These are phyloP conservation scores for Acacia melanoxylon DNA, from an alignment of 306 rosid species.

Conservation along the genomic window DNA sequence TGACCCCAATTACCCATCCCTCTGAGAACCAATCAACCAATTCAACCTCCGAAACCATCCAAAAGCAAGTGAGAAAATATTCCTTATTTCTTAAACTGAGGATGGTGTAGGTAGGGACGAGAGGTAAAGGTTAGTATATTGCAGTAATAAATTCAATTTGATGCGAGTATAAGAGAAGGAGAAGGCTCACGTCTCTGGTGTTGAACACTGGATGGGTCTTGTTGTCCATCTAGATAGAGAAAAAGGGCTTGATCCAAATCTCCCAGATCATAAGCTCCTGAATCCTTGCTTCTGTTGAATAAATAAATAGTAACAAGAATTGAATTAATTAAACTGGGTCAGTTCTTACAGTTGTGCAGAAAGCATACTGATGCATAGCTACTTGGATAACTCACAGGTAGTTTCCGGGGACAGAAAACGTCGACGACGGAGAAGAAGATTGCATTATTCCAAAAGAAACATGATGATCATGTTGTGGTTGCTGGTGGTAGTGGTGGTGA, in stretches of 20 bases:
- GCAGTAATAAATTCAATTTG: background rate
- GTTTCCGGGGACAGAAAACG: constrained; percentile 56
- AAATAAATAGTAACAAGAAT: background rate
- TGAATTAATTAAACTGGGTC: background rate
- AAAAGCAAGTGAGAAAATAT: constrained; percentile 29
- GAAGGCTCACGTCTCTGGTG: constrained; percentile 69
- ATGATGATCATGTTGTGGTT: constrained; percentile 38
- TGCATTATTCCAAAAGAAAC: constrained; percentile 75
- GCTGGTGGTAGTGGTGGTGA: constrained; percentile 24
- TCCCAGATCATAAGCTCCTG: constrained; percentile 74
- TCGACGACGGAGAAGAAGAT: constrained; percentile 64
- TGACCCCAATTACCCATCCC: constrained; percentile 45
- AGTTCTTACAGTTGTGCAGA: background rate
- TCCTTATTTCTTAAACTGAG: constrained; percentile 27
- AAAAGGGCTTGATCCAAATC: constrained; percentile 94
- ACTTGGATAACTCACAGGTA: constrained; percentile 50
- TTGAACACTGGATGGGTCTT: constrained; percentile 54
- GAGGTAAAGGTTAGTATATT: background rate
- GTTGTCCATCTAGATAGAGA: constrained; percentile 86
- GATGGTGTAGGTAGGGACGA: background rate
- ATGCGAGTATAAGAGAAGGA: background rate
- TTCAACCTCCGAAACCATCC: background rate
- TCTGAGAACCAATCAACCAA: constrained; percentile 36
- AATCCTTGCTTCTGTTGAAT: constrained; percentile 61
- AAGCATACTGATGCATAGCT: background rate